A percentile compares a stretch with the other conserved stretches of the same genome.
These are phyloP conservation scores for Boletus subcaerulescens DNA, from an alignment of 768 basidiomycete genomes.

Conservation along the genomic window DNA sequence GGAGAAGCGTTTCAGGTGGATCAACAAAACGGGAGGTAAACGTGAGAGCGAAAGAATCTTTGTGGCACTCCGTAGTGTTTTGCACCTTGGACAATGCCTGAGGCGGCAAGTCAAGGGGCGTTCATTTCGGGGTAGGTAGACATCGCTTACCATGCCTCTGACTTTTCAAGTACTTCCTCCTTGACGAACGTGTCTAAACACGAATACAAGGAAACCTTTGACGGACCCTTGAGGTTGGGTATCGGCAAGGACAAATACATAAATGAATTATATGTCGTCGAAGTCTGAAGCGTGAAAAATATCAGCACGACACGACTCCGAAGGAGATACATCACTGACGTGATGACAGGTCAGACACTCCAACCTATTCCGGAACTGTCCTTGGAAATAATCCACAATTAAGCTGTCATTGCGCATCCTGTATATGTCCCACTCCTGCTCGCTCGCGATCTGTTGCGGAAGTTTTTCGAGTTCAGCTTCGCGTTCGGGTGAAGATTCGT, in stretches of 20 bases:
- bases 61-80: conserved; percentile 77
- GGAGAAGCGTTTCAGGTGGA: conserved; percentile 91
- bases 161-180: conserved; percentile 86
- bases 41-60: conserved; percentile 90
- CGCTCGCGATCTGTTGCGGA: conserved; percentile 83
- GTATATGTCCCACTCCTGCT: conserved; percentile 92
- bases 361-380: conserved; percentile 89
- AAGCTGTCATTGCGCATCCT: conserved; percentile 87
- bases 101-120: background rate
- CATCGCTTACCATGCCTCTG: conserved; percentile 81
- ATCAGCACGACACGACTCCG: conserved; percentile 11
- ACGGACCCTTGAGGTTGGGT: conserved; percentile 55
- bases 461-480: conserved; percentile 88
- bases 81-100: conserved; percentile 96
- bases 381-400: conserved; percentile 97
- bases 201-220: conserved; percentile 65
- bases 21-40: conserved; percentile 87
- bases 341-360: conserved; percentile 89
- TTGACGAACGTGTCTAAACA: conserved; percentile 91
- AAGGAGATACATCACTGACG: conserved; percentile 38
- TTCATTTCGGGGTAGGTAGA: background rate
- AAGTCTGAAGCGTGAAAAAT: conserved; percentile 57
- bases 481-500: conserved; percentile 66
- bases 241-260: conserved; percentile 93
- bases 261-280: conserved; percentile 95